Base-by-base conservation (phyloP, 192 early-diverging fungal genomes). In the Spinellus fusiger region DNA sequence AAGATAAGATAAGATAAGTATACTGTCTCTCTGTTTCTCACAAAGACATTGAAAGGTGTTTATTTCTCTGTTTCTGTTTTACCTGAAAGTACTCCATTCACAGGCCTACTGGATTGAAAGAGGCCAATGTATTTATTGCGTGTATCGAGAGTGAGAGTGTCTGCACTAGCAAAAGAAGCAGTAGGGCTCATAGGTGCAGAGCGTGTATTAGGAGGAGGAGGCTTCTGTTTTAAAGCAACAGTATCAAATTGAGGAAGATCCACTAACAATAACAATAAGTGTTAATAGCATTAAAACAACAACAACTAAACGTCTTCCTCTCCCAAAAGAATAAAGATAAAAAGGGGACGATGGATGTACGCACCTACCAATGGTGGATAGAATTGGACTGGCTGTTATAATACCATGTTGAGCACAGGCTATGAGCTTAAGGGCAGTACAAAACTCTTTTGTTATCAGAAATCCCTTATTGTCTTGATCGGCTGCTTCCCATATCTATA, bases 381-480 rank as follows among this genome's bases (percentile, higher is more conserved):
- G 34, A 34, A 68, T 57, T 28, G 66, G 58, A 13, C 32, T 34
- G 12, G 52, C 50, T 2, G 58, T 60, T 13, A 60, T n/a, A 23
- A 86, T 80, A 23, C 88, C 89, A 46, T 78, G 80, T 69, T 98
- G 95, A 20, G 83, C 89, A 44, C 92, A 76, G 8, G 93, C 89
- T 67, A 98, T 95, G 58, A 95, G 74, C 67, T 95, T 98, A 61
- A 96, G 65, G 6, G 89, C 89, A 20, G 86, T 81, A 56, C 71
- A 78, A 73, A 98, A 96, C 35, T 81, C 87, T n/a, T 77, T 68
- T 34, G 81, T 73, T n/a, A 82, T 87, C 61, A 95, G 70, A 35
- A 85, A 82, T 8, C 94, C 95, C 65, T 88, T 86, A 64, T 84
- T 78, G 22, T 92, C 91, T 8, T 76, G 61, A 70, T 95, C 93